These are phyloP conservation scores for Ophiocordyceps camponoti-floridani DNA, from an alignment of 2,329 filamentous ascomycete species.

Conservation along the genomic window DNA sequence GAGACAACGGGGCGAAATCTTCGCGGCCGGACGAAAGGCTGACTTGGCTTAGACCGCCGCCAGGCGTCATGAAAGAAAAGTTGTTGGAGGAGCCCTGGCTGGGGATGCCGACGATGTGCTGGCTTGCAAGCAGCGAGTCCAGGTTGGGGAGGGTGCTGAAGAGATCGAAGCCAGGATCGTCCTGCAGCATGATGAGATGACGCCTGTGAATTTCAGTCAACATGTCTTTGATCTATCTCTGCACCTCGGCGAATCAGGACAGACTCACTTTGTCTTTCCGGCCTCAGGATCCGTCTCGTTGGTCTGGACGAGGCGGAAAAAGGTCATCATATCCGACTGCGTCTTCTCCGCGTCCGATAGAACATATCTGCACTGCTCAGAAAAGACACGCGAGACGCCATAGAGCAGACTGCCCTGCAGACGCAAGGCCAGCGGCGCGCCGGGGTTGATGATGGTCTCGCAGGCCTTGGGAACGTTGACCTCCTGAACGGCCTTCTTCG, in stretches of 20 bases:
- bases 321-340: constrained; percentile 52
- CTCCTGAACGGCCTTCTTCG: constrained; percentile 69
- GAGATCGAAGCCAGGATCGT: constrained; percentile 60
- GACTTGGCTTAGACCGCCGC: constrained; percentile 9
- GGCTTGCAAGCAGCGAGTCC: constrained; percentile 17
- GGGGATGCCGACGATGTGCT: constrained; percentile 13
- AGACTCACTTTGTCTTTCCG: constrained; percentile 51
- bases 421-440: constrained; percentile 73
- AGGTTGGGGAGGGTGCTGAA: constrained; percentile 13
- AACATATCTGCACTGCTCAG: constrained; percentile 75
- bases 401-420: constrained; percentile 80
- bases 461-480: constrained; percentile 81
- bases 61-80: constrained; percentile 27
- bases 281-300: constrained; percentile 52
- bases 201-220: constrained; percentile 29
- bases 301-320: constrained; percentile 35
- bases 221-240: constrained; percentile 2
- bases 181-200: constrained; percentile 57
- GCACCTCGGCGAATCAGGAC: constrained; percentile 11
- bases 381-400: constrained; percentile 70
- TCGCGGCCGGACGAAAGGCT: constrained; percentile 11
- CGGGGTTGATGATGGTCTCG: constrained; percentile 64
- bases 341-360: constrained; percentile 63
- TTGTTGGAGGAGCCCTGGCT: constrained; percentile 19
- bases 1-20: constrained; percentile 9